phyloP scores from a whole-genome alignment of 1,284 basidiomycete genomes.

The Puccinia sorghi region DNA sequence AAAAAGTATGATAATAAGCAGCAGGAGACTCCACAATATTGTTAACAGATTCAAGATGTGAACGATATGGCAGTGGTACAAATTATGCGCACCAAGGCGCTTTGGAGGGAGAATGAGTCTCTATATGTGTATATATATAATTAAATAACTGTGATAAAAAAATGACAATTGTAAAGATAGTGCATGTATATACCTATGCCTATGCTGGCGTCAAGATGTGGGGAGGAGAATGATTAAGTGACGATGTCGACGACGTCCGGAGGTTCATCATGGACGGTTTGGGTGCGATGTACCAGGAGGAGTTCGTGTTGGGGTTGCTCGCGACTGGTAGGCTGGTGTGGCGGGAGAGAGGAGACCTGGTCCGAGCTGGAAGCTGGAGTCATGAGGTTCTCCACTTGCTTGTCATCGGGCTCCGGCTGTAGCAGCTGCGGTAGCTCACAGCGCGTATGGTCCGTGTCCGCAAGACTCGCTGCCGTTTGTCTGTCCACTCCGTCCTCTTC shows the following conservation, averaged over 20 bases:
- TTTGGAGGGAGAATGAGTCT: too few relatives aligned
- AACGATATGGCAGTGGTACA: too few relatives aligned
- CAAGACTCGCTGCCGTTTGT: conserved; percentile 23
- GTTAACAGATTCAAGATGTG: too few relatives aligned
- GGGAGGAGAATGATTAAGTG: background rate
- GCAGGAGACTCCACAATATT: too few relatives aligned
- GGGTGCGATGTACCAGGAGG: background rate
- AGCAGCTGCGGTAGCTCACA: background rate
- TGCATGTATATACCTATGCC: too few relatives aligned
- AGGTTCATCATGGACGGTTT: conserved; percentile 1
- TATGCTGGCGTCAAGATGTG: too few relatives aligned
- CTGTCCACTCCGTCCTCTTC: conserved; percentile 10
- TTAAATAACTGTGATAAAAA: too few relatives aligned
- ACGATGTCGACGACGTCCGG: conserved; percentile 3
- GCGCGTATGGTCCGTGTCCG: conserved; percentile 26
- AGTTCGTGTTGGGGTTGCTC: background rate
- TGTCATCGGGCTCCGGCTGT: background rate
- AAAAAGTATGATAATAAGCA: too few relatives aligned
- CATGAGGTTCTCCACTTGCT: conserved; percentile 11
- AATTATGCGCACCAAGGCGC: too few relatives aligned
- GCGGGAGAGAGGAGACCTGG: background rate
- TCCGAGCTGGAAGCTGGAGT: background rate
- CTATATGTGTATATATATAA: too few relatives aligned
- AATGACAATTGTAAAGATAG: too few relatives aligned
- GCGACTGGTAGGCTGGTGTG: background rate